A percentile compares a stretch with the other conserved stretches of the same genome.
These are phyloP conservation scores for Puccinia brachypodii DNA, from an alignment of 1,284 basidiomycete genomes.

Conservation along the genomic window DNA sequence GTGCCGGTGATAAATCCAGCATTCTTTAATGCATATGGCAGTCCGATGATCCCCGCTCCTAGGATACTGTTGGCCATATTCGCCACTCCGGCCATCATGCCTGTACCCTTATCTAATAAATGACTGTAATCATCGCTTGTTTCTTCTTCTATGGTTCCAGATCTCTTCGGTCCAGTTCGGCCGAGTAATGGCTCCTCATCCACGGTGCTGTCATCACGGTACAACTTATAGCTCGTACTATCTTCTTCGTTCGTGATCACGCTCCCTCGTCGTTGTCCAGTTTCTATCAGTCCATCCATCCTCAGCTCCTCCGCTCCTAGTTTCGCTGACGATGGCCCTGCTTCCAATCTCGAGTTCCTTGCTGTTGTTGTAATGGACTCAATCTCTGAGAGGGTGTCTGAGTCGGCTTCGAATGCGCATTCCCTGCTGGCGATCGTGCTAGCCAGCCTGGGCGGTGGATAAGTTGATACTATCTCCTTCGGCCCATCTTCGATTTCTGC, in stretches of 20 bases:
- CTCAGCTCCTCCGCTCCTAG: background rate
- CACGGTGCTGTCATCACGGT: background rate
- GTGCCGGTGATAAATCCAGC: conserved; percentile 89
- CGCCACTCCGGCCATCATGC: conserved; percentile 43
- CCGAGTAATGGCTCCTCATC: conserved; percentile 24
- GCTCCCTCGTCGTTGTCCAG: conserved; percentile 1
- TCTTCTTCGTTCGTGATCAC: background rate
- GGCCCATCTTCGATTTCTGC: too few relatives aligned
- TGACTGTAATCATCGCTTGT: conserved; percentile 31
- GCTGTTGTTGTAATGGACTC: too few relatives aligned
- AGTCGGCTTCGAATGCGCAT: conserved; percentile 45
- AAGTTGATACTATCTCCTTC: too few relatives aligned
- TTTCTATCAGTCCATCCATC: background rate
- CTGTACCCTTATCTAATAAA: conserved; percentile 28
- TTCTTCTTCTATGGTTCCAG: background rate
- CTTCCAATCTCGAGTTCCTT: background rate
- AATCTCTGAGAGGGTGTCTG: conserved; percentile 32
- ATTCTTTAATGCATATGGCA: conserved; percentile 88
- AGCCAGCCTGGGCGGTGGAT: conserved; percentile 39
- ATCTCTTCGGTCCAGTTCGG: background rate
- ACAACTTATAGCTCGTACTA: background rate
- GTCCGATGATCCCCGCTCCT: conserved; percentile 72
- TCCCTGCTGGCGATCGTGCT: conserved; percentile 45
- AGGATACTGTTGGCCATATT: conserved; percentile 85
- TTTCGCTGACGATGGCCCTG: background rate